Conservation (phyloP, 2,329 filamentous ascomycete species). For the Macrophomina pseudophaseolina region DNA sequence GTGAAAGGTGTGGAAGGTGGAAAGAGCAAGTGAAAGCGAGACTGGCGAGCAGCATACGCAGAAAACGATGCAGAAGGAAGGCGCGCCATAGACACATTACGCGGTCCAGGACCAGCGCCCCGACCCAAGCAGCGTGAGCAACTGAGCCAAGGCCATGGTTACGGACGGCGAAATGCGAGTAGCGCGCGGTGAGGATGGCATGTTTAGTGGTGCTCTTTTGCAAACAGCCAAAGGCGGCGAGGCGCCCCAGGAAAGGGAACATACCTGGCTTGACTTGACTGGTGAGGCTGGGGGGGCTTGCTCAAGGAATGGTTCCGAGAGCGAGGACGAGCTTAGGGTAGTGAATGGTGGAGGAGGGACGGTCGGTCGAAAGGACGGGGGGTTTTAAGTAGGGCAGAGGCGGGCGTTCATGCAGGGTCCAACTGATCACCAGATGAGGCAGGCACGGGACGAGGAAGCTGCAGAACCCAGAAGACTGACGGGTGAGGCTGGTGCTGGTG, state of each 20-base stretch:
- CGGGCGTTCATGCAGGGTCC: neutral
- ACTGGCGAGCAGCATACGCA: neutral
- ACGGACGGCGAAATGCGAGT: neutral
- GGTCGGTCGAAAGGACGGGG: constrained; percentile 7
- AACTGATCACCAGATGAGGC: neutral
- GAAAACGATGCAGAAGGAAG: neutral
- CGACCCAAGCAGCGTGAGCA: neutral
- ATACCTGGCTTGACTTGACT: constrained; percentile 3
- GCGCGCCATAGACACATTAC: neutral
- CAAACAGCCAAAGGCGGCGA: neutral
- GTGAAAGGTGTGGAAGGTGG: neutral
- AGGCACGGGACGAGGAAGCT: neutral
- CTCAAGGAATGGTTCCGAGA: too few relatives aligned
- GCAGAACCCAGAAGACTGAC: too few relatives aligned
- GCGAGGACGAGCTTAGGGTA: constrained; percentile 20
- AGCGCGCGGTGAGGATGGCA: neutral
- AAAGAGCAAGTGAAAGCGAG: neutral
- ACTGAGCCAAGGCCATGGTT: neutral
- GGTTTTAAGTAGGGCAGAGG: constrained; percentile 1
- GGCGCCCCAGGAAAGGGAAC: neutral
- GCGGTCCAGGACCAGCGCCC: neutral
- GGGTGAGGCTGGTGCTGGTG: neutral
- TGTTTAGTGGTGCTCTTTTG: neutral
- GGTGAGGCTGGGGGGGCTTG: neutral
- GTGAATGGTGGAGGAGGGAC: constrained; percentile 23